Evolutionary conservation across 2,329 filamentous ascomycete genomes (phyloP), one percentile per base, ranked within the genome.

Genomic region (Nothopassalora personata): DNA sequence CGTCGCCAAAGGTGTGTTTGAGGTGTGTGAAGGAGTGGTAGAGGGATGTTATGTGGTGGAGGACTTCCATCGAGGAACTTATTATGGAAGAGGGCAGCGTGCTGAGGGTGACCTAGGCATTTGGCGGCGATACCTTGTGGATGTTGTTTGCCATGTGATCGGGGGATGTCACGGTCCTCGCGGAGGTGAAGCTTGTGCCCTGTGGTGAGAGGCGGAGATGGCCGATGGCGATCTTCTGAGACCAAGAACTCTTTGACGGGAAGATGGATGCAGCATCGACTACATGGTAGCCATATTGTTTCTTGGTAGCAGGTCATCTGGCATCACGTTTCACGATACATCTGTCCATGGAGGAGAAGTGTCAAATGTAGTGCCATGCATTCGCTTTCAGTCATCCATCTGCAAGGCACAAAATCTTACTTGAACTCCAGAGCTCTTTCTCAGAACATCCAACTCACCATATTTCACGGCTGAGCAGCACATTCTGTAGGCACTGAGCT

Each of bases 11-110:
- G 13, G 67, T 68, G 60, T 71, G 66, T 39, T 60, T 56, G 50
- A 72, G 61, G 61, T 72, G 68, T n/a, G 64, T 61, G 58, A 68
- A 51, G 56, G 64, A 67, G 60, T 72, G 70, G 65, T 72, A 71
- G 60, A 71, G 64, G 46, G 63, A 66, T 46, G 70, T 62, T 60
- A 64, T 54, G 66, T 72, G 67, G 62, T 71, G 69, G 54, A 72
- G 65, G 50, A 68, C 58, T 57, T 63, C 60, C 60, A 63, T 63
- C 54, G 47, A 50, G 10, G 46, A 9, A 2, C 5, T 18, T 13
- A 11, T 5, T 13, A 7, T 34, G n/a, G 7, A 4, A 4, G 18
- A 33, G 27, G 3, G 11, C 19, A 49, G 7, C 3, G n/a, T 11
- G 28, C 13, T 10, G n/a, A 13, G 30, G 46, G 18, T 5, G 18